Evolutionary conservation across 2,329 filamentous ascomycete genomes (phyloP), one percentile per base, ranked within the genome.

Genomic region (Clonostachys chloroleuca): DNA sequence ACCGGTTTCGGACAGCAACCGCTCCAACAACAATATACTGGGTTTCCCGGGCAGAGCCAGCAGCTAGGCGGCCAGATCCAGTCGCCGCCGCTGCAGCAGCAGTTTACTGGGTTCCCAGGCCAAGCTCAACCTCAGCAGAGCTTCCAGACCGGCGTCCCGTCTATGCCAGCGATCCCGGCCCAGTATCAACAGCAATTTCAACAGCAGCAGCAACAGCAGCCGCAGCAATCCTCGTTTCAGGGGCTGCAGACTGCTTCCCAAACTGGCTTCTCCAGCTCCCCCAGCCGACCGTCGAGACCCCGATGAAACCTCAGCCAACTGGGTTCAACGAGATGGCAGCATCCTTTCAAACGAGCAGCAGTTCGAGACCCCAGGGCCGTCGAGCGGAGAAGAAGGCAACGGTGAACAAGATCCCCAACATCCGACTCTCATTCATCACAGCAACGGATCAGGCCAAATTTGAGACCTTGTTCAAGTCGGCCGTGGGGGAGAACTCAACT

Each of bases 391-490:
- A 72, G 9, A 66, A 72, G 48, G 83, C 81, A 58, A 65, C 74
- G 40, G 70, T 77, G 12, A 84, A 80, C 56, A 94, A 87, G 71
- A 96, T 99, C 48, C 94, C 94, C 30, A 97, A 88, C 63, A 95
- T 97, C 54, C 81, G 94, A 44, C 72, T 99, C 51, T 96, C 92
- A 4, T 99, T 99, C 66, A 96, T 99, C 61, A 96, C 92, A 4
- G 92, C 89, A 24, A 83, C 87, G 59, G 94, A 99, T 63, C 94
- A 99, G 68, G 81, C 89, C 60, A 96, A 96, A 70, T 99, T 99
- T 59, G 94, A 99, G 73, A 94, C 94, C 48, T 73, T 99, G 40
- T 99, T 99, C 76, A 96, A 94, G 71, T 95, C 92, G 47, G 92
- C 94, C 13, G 90, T 92, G 35, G 90, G 91, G 34, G 86, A 91